A percentile compares a stretch with the other conserved stretches of the same genome.
These are phyloP conservation scores for Westerdykella aurantiaca DNA, from an alignment of 2,329 filamentous ascomycete species.

Conservation along the genomic window DNA sequence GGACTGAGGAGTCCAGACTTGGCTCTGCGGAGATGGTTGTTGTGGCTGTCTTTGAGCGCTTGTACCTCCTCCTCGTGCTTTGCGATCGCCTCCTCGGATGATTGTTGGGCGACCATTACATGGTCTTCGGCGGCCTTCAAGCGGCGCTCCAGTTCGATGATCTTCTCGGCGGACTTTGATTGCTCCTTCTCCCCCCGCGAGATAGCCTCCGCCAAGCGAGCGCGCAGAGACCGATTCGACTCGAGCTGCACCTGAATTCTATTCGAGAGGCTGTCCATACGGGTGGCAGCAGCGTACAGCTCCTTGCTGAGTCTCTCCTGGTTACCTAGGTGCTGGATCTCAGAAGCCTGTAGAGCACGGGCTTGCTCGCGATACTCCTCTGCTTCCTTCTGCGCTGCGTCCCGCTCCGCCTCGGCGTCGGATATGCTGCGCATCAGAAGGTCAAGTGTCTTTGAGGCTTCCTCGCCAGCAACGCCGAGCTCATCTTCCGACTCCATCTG, in stretches of 20 bases:
- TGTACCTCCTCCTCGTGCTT: conserved; percentile 83
- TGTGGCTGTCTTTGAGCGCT: conserved; percentile 69
- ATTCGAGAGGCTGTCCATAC: conserved; percentile 71
- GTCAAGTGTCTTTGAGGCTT: conserved; percentile 57
- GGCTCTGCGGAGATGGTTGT: conserved; percentile 68
- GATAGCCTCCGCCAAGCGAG: conserved; percentile 73
- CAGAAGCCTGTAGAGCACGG: conserved; percentile 52
- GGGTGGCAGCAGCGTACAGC: conserved; percentile 65
- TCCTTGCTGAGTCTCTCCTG: conserved; percentile 63
- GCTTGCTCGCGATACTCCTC: conserved; percentile 57
- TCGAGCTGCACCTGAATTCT: conserved; percentile 76
- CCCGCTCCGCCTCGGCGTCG: conserved; percentile 63
- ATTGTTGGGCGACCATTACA: conserved; percentile 73
- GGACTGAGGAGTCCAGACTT: conserved; percentile 48
- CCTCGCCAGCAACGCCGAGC: conserved; percentile 35
- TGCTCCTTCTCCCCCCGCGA: conserved; percentile 79
- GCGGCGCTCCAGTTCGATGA: conserved; percentile 74
- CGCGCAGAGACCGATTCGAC: conserved; percentile 69
- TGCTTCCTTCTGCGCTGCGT: conserved; percentile 63
- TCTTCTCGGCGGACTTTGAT: conserved; percentile 70
- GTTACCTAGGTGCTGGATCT: conserved; percentile 52
- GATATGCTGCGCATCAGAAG: conserved; percentile 64
- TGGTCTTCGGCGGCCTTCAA: conserved; percentile 80
- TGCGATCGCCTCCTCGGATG: conserved; percentile 75
- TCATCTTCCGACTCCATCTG: conserved; percentile 52